Base-by-base conservation (phyloP, 441 rosid species). In the Pelargonium australe region DNA sequence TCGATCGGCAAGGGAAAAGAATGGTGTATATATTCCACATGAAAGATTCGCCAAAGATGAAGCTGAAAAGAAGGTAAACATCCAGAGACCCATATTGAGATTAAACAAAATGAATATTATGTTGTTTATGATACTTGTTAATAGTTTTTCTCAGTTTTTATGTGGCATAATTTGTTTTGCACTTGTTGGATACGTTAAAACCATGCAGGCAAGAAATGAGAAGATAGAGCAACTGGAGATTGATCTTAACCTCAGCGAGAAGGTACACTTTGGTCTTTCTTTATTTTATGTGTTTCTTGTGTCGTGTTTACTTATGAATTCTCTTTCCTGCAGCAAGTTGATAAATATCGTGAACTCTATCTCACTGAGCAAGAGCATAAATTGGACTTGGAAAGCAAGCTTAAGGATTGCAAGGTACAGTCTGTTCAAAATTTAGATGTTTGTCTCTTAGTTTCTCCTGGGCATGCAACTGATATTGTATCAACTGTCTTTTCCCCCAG, bases 1-100 rank as follows among this genome's bases (percentile, higher is more conserved):
- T 69, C 84, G 89, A 77, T 95, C 96, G 17, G 98, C 98, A 53
- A 88, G 97, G 84, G 93, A 89, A 67, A 89, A 80, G 77, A 88
- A 89, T 76, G 98, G 98, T 68, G 84, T 91, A 20, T 89, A 89
- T 68, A 73, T 94, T 55, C 86, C 96, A 16, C 89, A 87, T 63
- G 97, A 91, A 70, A 83, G 97, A 82, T 87, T 77, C 86, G 72
- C 80, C 61, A 89, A 84, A 71, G 98, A 89, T 67, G 97, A 89
- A 83, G 86, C 87, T 68, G 97, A 89, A 76, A 91, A 94, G 89
- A 94, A 94, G 93, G 97, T 91, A 53, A 53, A 2, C 60, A n/a
- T 53, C 60, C 20, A 53, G 20, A 53, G 60, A n/a, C 57, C n/a
- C 13, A n/a, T 49, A 49, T 49, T 11, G 1, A 13, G 57, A 49